A percentile compares a stretch with the other conserved stretches of the same genome.
Conservation (phyloP, 768 basidiomycete species). For the Termitomyces eurrhizus region DNA sequence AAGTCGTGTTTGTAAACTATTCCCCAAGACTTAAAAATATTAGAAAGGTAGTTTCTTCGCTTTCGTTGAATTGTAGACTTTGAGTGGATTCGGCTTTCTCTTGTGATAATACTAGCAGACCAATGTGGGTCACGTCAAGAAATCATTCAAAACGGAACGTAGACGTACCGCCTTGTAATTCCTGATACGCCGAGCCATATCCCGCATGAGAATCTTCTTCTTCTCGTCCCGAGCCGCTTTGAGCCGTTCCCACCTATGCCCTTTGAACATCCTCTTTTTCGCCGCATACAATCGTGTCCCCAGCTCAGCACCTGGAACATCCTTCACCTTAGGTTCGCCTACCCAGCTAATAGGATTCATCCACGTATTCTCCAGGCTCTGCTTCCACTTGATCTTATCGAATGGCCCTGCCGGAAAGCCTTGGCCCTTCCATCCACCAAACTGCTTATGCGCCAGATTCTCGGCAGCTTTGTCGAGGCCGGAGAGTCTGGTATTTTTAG, state of each 20-base stretch:
- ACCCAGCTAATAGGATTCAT: slow-evolving; percentile 34
- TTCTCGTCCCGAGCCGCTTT: slow-evolving; percentile 42
- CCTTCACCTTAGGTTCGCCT: slow-evolving; percentile 41
- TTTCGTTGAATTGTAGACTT: slow-evolving; percentile 42
- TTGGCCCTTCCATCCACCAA: slow-evolving; percentile 4
- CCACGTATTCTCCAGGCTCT: slow-evolving; percentile 23
- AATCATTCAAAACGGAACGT: slow-evolving; percentile 2
- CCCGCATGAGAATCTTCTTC: slow-evolving; percentile 56
- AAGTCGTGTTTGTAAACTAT: not conserved
- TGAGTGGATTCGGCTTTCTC: slow-evolving; percentile 57
- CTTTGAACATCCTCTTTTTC: slow-evolving; percentile 88
- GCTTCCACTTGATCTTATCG: slow-evolving; percentile 6
- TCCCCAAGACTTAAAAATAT: not conserved
- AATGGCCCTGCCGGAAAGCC: slow-evolving; percentile 7
- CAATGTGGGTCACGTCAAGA: slow-evolving; percentile 2
- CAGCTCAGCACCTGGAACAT: slow-evolving; percentile 44
- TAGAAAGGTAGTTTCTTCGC: slow-evolving; percentile 62
- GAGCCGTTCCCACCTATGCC: slow-evolving; percentile 80
- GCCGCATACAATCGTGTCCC: slow-evolving; percentile 69
- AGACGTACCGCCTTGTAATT: slow-evolving; percentile 61
- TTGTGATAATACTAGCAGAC: slow-evolving; percentile 40
- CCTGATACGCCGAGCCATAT: slow-evolving; percentile 64
- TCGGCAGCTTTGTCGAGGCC: slow-evolving; percentile 1
- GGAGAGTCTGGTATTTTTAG: slow-evolving; percentile 36
- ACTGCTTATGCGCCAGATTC: slow-evolving; percentile 2